These are phyloP conservation scores for Isatis tinctoria DNA, from an alignment of 345 rosid species.

Conservation along the genomic window DNA sequence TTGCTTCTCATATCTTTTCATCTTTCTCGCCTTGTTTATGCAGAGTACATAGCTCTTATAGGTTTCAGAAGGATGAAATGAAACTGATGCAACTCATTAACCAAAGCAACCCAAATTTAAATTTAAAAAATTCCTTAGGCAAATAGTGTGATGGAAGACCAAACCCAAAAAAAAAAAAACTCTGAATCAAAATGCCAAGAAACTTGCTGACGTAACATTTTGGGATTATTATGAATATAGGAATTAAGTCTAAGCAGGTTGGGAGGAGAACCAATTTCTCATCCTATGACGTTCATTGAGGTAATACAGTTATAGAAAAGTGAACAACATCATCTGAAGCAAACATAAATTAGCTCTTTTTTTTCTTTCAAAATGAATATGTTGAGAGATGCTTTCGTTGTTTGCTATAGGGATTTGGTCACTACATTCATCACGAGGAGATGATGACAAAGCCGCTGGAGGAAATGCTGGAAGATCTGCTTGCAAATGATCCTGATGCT, in stretches of 20 bases:
- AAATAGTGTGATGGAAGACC: neutral
- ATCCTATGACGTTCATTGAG: constrained; percentile 33
- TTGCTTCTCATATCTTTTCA: neutral
- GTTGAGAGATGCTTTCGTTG: neutral
- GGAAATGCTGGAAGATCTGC: constrained; percentile 43
- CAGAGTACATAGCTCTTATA: neutral
- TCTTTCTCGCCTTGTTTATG: neutral
- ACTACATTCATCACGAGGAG: constrained; percentile 40
- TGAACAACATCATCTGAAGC: neutral
- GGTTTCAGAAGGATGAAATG: neutral
- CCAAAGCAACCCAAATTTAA: neutral
- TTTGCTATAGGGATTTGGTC: constrained; percentile 48
- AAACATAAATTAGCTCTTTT: neutral
- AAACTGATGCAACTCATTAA: neutral
- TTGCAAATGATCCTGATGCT: constrained; percentile 42
- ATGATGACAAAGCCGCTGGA: constrained; percentile 45
- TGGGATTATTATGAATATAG: constrained; percentile 29
- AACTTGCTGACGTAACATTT: neutral
- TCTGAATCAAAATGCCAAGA: neutral
- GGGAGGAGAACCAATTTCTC: constrained; percentile 37
- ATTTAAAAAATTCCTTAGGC: no score
- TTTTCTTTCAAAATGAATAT: neutral
- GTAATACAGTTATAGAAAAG: neutral
- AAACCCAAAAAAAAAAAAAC: neutral
- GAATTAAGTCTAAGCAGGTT: constrained; percentile 53